These are phyloP conservation scores for Fusarium equiseti DNA, from an alignment of 2,329 filamentous ascomycete species.

Conservation along the genomic window DNA sequence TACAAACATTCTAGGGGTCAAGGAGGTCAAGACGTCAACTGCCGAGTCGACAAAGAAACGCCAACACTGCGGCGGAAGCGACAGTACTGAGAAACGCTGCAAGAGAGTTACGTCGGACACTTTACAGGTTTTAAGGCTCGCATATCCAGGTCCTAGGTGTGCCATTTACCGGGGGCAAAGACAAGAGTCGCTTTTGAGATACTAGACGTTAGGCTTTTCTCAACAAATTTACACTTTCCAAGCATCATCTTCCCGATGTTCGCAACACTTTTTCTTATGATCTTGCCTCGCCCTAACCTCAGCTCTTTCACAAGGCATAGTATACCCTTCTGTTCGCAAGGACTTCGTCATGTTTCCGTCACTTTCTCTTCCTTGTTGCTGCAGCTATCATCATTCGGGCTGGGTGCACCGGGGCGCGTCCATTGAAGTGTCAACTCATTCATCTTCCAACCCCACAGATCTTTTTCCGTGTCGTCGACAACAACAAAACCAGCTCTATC, in stretches of 20 bases:
- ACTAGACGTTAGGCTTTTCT: neutral
- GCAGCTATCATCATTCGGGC: fast-evolving
- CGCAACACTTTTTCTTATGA: too few species aligned
- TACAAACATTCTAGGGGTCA: neutral
- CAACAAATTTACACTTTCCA: too few species aligned
- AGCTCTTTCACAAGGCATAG: too few species aligned
- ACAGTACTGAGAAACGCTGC: fast-evolving
- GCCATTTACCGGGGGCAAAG: neutral
- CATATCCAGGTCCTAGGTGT: neutral
- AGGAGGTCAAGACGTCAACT: neutral
- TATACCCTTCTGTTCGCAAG: too few species aligned
- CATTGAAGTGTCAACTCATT: slow-evolving; percentile 31
- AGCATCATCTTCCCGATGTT: too few species aligned
- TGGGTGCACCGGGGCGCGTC: neutral
- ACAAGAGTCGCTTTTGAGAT: too few species aligned
- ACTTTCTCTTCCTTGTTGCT: neutral
- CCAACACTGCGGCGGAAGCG: too few species aligned
- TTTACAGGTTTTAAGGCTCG: neutral
- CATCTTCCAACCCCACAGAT: slow-evolving; percentile 28
- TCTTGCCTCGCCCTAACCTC: too few species aligned
- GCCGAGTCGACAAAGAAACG: too few species aligned
- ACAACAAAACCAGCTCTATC: slow-evolving; percentile 15
- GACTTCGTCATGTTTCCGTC: neutral
- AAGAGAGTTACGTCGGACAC: too few species aligned
- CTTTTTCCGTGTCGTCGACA: slow-evolving; percentile 14